phyloP scores from a whole-genome alignment of 164 flowering plant species.

The Litsea cubeba region DNA sequence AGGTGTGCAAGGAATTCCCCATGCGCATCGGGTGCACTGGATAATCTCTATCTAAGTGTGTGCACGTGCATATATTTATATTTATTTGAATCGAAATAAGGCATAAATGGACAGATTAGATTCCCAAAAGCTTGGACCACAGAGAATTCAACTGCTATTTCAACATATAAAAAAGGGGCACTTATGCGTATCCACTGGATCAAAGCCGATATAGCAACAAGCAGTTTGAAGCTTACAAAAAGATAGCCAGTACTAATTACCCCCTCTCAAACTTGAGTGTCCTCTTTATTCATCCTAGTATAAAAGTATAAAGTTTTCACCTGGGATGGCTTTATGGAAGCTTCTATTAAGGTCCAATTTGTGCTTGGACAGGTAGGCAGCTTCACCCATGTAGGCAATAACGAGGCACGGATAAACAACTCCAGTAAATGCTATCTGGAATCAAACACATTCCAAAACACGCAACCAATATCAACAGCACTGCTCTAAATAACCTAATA shows the following conservation, averaged over 20 bases:
- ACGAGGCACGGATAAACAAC: slow-evolving; percentile 61
- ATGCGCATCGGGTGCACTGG: too few relatives aligned
- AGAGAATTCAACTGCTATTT: too few relatives aligned
- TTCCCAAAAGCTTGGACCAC: too few relatives aligned
- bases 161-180: too few relatives aligned
- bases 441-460: neutral
- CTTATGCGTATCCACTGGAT: neutral
- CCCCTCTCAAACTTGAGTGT: neutral
- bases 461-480: too few relatives aligned
- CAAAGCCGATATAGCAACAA: neutral
- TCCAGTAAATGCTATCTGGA: slow-evolving; percentile 54
- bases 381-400: slow-evolving; percentile 69
- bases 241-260: neutral
- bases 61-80: too few relatives aligned
- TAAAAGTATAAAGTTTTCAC: slow-evolving; percentile 16
- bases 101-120: too few relatives aligned
- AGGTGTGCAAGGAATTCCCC: too few relatives aligned
- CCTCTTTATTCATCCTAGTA: neutral
- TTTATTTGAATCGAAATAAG: too few relatives aligned
- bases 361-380: slow-evolving; percentile 55
- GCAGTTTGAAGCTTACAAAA: neutral
- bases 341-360: slow-evolving; percentile 29
- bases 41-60: too few relatives aligned
- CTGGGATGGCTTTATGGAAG: slow-evolving; percentile 44
- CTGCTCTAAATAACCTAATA: too few relatives aligned